These are phyloP conservation scores for Dioscorea cayenensis DNA, from an alignment of 116 monocot genomes.

Conservation along the genomic window DNA sequence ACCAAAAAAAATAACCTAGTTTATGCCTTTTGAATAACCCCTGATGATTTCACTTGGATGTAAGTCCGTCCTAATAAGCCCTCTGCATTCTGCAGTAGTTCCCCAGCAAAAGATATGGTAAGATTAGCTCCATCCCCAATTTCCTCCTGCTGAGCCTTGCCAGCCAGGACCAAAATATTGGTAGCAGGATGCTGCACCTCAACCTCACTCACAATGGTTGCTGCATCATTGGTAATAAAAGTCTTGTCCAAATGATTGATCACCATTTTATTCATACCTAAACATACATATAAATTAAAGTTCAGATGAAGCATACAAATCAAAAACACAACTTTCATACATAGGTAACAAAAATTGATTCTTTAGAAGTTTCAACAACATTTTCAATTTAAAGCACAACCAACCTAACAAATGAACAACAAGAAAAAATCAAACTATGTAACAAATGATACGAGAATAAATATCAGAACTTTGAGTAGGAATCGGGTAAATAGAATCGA, in stretches of 20 bases:
- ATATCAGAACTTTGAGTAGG: neutral
- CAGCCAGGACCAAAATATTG: conserved; percentile 82
- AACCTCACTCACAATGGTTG: conserved; percentile 95
- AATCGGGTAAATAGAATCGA: neutral
- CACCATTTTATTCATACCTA: conserved; percentile 99
- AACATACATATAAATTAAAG: neutral
- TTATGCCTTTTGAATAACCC: conserved; percentile 78
- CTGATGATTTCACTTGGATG: conserved; percentile 94
- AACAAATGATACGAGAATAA: neutral
- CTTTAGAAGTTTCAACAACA: too few relatives aligned
- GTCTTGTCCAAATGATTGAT: conserved; percentile 98
- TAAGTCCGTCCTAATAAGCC: conserved; percentile 89
- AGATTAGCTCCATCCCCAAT: conserved; percentile 97
- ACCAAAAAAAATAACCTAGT: conserved; percentile 47
- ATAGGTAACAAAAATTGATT: too few relatives aligned
- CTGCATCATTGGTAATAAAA: conserved; percentile 95
- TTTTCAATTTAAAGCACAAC: too few relatives aligned
- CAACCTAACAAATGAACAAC: too few relatives aligned
- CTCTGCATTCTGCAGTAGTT: conserved; percentile 73
- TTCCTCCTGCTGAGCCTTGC: conserved; percentile 97
- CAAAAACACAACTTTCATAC: too few relatives aligned
- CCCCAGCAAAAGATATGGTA: conserved; percentile 78
- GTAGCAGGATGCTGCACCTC: conserved; percentile 99
- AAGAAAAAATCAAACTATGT: too few relatives aligned
- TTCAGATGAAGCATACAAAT: too few relatives aligned